Conservation (phyloP, 768 basidiomycete genomes). For the Basidioascus undulatus region DNA sequence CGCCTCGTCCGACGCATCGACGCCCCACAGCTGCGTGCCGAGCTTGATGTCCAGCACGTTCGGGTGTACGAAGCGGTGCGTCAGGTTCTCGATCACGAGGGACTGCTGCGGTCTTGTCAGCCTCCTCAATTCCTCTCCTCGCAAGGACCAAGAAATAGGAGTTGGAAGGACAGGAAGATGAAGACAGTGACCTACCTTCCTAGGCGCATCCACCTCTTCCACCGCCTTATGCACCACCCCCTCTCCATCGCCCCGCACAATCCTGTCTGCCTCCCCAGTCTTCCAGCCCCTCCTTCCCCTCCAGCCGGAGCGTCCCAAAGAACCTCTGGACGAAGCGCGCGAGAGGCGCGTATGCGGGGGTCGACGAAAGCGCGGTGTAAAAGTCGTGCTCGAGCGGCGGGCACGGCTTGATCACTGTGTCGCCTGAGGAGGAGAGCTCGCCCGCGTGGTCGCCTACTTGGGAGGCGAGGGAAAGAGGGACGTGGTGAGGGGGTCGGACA, state of each 20-base stretch:
- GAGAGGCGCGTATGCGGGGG: conserved; percentile 6
- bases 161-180: too few species aligned
- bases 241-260: conserved; percentile 12
- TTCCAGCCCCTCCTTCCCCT: conserved; percentile 14
- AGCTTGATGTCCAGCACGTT: conserved; percentile 83
- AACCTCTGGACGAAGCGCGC: conserved; percentile 44
- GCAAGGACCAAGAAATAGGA: too few species aligned
- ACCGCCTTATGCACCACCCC: conserved; percentile 10
- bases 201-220: conserved; percentile 14
- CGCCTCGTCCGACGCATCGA: conserved; percentile 50
- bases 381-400: conserved; percentile 40
- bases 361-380: conserved; percentile 32
- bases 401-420: conserved; percentile 55
- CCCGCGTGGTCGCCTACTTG: conserved; percentile 69
- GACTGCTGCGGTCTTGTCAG: too few species aligned
- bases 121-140: too few species aligned
- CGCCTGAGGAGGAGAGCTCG: conserved; percentile 39
- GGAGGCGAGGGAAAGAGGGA: too few species aligned
- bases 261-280: conserved; percentile 8
- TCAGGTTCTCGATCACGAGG: conserved; percentile 64
- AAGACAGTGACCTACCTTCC: conserved; percentile 25
- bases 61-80: conserved; percentile 47
- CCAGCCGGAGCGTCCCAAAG: conserved; percentile 47
- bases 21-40: conserved; percentile 61
- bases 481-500: too few species aligned